Evolutionary conservation across 345 rosid genomes (phyloP).

Genomic region (Boechera stricta): DNA sequence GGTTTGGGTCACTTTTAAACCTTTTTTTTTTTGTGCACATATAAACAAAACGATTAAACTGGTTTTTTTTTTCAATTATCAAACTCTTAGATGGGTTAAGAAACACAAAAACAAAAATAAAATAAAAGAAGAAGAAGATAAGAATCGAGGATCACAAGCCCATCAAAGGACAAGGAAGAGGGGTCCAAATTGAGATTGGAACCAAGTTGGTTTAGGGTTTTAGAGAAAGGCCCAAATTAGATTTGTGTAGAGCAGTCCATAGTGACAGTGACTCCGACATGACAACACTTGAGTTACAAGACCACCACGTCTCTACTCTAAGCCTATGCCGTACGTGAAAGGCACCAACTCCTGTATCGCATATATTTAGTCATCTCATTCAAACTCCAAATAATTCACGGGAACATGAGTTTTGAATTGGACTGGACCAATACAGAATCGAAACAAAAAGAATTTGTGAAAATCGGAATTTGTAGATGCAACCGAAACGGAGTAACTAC

Average conservation of each 20-base stretch:
- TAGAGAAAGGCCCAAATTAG: slow-evolving; percentile 40
- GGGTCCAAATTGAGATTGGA: slow-evolving; percentile 17
- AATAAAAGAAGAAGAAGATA: neutral
- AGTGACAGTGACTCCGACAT: slow-evolving; percentile 36
- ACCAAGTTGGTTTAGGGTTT: slow-evolving; percentile 20
- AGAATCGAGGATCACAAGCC: slow-evolving; percentile 27
- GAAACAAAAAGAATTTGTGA: neutral
- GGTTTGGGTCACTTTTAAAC: neutral
- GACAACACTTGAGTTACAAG: slow-evolving; percentile 35
- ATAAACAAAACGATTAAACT: slow-evolving; percentile 7
- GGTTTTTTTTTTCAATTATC: neutral
- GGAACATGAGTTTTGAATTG: slow-evolving; percentile 12
- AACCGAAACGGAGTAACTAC: neutral
- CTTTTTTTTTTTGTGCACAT: neutral
- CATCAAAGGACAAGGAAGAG: slow-evolving; percentile 24
- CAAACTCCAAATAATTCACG: slow-evolving; percentile 7
- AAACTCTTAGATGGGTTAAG: slow-evolving; percentile 5
- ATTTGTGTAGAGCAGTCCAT: slow-evolving; percentile 37
- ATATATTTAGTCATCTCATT: neutral
- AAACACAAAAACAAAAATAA: neutral
- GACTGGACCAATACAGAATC: slow-evolving; percentile 11
- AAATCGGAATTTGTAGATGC: slow-evolving; percentile 1
- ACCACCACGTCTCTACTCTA: slow-evolving; percentile 32
- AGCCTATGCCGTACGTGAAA: slow-evolving; percentile 43
- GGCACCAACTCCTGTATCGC: slow-evolving; percentile 29